Evolutionary conservation across 139 green algal genomes (phyloP).

Genomic region (Auxenochlorella pyrenoidosa): DNA sequence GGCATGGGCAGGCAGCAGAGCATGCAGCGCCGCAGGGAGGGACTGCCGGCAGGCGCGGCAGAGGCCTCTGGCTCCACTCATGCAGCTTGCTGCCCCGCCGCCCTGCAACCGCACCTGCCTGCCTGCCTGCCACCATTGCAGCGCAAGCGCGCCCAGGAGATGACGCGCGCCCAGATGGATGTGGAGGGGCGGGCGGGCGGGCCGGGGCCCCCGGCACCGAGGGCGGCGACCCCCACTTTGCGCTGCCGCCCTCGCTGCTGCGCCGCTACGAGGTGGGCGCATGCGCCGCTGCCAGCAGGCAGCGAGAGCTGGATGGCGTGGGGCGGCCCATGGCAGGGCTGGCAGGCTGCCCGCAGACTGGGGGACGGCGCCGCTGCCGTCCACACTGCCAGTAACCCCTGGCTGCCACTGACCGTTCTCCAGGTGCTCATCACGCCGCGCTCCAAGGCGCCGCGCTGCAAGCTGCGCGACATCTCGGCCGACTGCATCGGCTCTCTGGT

Average conservation of each 20-base stretch:
- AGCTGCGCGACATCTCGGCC: constrained; percentile 79
- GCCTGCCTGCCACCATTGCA: neutral
- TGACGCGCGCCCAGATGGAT: constrained; percentile 38
- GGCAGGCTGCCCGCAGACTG: neutral
- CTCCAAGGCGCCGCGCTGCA: constrained; percentile 51
- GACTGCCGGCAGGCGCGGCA: too few relatives aligned
- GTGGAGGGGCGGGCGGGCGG: constrained; percentile 20
- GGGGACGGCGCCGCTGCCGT: too few relatives aligned
- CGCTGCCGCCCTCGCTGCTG: constrained; percentile 80
- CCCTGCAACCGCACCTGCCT: neutral
- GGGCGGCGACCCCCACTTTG: constrained; percentile 39
- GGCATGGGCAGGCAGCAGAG: too few relatives aligned
- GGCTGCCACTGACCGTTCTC: neutral
- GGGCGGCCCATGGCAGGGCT: too few relatives aligned
- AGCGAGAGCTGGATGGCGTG: too few relatives aligned
- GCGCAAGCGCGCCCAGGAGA: constrained; percentile 27
- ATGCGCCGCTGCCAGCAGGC: neutral
- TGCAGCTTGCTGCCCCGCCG: too few relatives aligned
- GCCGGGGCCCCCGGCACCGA: neutral
- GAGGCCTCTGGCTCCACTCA: too few relatives aligned
- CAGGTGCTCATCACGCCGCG: constrained; percentile 80
- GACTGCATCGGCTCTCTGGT: constrained; percentile 90
- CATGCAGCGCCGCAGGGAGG: too few relatives aligned
- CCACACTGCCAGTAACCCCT: too few relatives aligned
- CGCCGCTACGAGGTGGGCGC: constrained; percentile 74